These are phyloP conservation scores for Rhodotorula sp. DNA, from an alignment of 1,284 basidiomycete species.

Conservation along the genomic window DNA sequence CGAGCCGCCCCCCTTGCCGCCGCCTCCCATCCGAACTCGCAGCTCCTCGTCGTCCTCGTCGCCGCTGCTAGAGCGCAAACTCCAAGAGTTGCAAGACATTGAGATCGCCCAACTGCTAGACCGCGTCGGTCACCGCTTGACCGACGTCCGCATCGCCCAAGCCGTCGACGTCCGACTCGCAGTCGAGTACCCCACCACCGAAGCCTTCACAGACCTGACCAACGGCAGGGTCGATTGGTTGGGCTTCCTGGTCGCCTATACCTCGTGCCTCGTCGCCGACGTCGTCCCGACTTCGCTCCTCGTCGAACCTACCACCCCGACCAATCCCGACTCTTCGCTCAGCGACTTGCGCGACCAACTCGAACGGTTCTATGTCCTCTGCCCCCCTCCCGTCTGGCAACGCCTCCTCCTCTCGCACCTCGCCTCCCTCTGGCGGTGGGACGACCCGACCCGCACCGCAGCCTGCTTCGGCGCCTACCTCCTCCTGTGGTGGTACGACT, in stretches of 20 bases:
- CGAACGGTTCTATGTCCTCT: conserved; percentile 31
- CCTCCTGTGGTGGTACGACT: conserved; percentile 18
- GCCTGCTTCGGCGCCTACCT: conserved; percentile 6
- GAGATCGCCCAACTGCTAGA: conserved; percentile 25
- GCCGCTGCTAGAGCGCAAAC: background rate
- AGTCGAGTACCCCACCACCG: conserved; percentile 5
- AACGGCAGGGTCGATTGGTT: conserved; percentile 15
- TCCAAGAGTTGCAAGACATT: conserved; percentile 30
- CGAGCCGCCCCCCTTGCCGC: background rate
- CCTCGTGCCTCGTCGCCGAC: background rate
- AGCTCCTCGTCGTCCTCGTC: background rate
- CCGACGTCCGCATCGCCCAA: conserved; percentile 16
- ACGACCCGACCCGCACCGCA: conserved; percentile 1
- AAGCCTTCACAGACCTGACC: background rate
- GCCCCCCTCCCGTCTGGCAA: conserved; percentile 15
- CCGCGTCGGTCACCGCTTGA: conserved; percentile 22
- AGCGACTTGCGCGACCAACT: conserved; percentile 13
- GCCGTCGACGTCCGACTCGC: background rate
- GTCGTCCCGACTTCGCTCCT: conserved; percentile 11
- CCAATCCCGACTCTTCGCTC: conserved; percentile 13
- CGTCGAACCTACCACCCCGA: background rate
- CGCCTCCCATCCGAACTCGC: background rate
- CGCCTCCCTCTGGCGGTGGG: conserved; percentile 25
- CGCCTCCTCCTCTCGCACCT: conserved; percentile 16
- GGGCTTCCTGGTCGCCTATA: conserved; percentile 12